These are phyloP conservation scores for Auricularia cornea DNA, from an alignment of 768 basidiomycete genomes.

Conservation along the genomic window DNA sequence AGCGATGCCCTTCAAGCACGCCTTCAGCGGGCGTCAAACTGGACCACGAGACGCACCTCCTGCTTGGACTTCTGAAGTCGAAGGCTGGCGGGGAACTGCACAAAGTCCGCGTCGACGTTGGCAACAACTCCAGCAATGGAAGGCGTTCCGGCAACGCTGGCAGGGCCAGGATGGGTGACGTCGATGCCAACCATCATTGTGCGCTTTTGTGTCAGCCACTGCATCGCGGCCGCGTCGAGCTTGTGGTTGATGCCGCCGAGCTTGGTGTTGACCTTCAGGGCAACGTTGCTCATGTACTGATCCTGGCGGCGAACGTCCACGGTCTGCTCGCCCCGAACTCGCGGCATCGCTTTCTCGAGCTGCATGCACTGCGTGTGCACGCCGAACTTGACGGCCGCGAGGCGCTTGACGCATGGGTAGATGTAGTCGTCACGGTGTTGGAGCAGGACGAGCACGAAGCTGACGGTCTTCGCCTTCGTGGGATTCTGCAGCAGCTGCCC, in stretches of 20 bases:
- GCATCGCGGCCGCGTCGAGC: constrained; percentile 46
- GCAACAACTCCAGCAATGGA: constrained; percentile 81
- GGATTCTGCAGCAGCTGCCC: constrained; percentile 24
- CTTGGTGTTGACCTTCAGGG: constrained; percentile 76
- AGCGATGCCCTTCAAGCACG: constrained; percentile 44
- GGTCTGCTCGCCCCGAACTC: constrained; percentile 46
- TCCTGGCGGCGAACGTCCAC: neutral
- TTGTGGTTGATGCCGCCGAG: constrained; percentile 75
- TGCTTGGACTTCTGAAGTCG: constrained; percentile 61
- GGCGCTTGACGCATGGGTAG: constrained; percentile 73
- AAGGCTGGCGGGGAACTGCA: constrained; percentile 71
- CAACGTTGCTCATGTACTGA: constrained; percentile 74
- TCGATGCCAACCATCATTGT: constrained; percentile 86
- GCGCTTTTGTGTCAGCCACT: constrained; percentile 55
- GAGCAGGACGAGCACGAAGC: constrained; percentile 63
- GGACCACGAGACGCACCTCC: constrained; percentile 40
- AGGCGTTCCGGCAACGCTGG: constrained; percentile 66
- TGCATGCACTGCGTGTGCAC: constrained; percentile 66
- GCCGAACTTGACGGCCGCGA: constrained; percentile 67
- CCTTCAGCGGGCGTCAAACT: neutral
- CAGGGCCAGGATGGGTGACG: constrained; percentile 60
- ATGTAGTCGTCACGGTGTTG: constrained; percentile 62
- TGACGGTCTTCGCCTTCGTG: constrained; percentile 5
- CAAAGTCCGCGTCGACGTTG: constrained; percentile 50
- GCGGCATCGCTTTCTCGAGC: constrained; percentile 42